A percentile compares a stretch with the other conserved stretches of the same genome.
phyloP scores from a whole-genome alignment of 2,329 filamentous ascomycete genomes.

The Fusarium sp. region DNA sequence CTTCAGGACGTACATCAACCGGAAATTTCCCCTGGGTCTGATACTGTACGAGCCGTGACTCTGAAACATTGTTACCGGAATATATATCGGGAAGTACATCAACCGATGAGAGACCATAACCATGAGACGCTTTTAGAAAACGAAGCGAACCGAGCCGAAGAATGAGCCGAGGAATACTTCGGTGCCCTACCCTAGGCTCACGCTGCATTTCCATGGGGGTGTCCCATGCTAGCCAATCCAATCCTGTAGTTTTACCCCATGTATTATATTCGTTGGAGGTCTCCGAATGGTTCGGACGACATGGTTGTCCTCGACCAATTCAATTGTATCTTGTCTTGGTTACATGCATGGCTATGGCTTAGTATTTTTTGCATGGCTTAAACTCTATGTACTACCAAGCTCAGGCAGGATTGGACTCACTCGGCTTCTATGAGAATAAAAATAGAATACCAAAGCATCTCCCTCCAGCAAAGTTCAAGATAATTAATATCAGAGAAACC shows the following conservation, averaged over 20 bases:
- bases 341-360: background rate
- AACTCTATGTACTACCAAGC: no score
- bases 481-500: background rate
- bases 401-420: no score
- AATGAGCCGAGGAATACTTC: constrained; percentile 1
- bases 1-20: no score
- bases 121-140: no score
- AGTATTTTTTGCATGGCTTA: background rate
- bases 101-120: background rate
- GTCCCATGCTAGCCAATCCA: background rate
- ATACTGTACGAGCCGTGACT: background rate
- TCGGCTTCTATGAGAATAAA: no score
- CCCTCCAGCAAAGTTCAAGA: background rate
- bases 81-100: background rate
- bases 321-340: background rate
- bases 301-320: background rate
- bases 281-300: background rate
- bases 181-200: background rate
- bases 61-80: background rate
- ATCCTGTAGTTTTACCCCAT: background rate
- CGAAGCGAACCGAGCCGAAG: constrained; percentile 17
- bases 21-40: no score
- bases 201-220: background rate
- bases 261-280: background rate
- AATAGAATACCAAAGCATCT: background rate